Evolutionary conservation across 441 rosid genomes (phyloP).

Genomic region (Iberis amara): DNA sequence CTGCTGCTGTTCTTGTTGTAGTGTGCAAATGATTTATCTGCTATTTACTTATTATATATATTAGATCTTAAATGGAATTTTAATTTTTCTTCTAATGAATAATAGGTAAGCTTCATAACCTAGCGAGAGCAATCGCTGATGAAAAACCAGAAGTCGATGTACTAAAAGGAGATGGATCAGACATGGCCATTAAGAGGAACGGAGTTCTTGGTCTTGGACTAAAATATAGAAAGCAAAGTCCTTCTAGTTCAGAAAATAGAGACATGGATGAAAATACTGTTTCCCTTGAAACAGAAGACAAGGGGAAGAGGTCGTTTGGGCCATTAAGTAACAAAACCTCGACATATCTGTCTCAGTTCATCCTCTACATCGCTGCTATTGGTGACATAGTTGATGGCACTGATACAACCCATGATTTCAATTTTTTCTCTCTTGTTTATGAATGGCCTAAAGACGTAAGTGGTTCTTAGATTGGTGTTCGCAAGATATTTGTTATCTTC

Average conservation of each 20-base stretch:
- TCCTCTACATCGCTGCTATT: constrained; percentile 92
- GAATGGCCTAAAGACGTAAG: constrained; percentile 99
- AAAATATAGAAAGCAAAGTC: constrained; percentile 49
- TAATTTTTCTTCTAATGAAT: constrained; percentile 32
- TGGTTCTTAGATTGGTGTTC: constrained; percentile 26
- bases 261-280: constrained; percentile 43
- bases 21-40: constrained; percentile 7
- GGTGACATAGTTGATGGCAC: constrained; percentile 99
- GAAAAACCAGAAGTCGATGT: constrained; percentile 67
- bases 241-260: constrained; percentile 43
- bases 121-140: constrained; percentile 93
- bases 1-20: constrained; percentile 19
- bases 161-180: constrained; percentile 48
- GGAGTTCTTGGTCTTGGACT: constrained; percentile 95
- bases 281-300: constrained; percentile 63
- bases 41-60: constrained; percentile 22
- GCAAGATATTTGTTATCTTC: constrained; percentile 9
- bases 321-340: constrained; percentile 74
- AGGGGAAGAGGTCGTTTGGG: constrained; percentile 77
- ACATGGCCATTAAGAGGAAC: constrained; percentile 54
- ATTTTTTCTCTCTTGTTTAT: constrained; percentile 87
- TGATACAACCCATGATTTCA: constrained; percentile 98
- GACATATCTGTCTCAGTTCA: constrained; percentile 87
- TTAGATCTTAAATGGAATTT: constrained; percentile 18
- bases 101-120: constrained; percentile 92